phyloP scores from a whole-genome alignment of 306 rosid genomes.

The Castanea sativa region DNA sequence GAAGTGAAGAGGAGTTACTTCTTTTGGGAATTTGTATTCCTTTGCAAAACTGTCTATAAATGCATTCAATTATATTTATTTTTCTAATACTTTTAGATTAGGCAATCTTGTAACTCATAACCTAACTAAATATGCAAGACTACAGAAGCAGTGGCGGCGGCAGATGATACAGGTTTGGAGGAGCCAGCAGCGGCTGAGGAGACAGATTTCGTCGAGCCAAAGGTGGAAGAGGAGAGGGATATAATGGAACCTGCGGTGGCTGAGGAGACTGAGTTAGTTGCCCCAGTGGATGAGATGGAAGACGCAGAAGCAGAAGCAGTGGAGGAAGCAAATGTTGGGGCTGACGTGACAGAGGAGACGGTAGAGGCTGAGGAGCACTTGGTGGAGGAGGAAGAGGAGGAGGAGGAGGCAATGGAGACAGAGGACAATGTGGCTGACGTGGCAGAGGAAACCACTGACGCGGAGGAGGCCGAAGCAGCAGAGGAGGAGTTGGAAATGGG shows the following conservation, averaged over 20 bases:
- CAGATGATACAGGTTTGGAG: not conserved
- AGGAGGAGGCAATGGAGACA: constrained; percentile 19
- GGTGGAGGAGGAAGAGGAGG: constrained; percentile 3
- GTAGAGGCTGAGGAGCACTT: not conserved
- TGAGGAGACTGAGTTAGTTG: constrained; percentile 9
- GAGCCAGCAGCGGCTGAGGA: not conserved
- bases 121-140: no score
- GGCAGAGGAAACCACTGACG: constrained; percentile 22
- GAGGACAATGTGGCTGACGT: constrained; percentile 15
- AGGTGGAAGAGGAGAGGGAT: not conserved
- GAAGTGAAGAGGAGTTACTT: no score
- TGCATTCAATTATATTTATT: no score
- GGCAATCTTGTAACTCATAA: no score
- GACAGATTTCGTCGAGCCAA: not conserved
- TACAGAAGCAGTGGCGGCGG: not conserved
- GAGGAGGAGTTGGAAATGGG: constrained; percentile 29
- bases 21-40: no score
- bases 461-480: constrained; percentile 15
- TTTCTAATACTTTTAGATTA: no score
- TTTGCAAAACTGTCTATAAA: no score
- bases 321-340: not conserved
- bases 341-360: constrained; percentile 6
- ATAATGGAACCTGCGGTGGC: not conserved
- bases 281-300: constrained; percentile 15
- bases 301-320: constrained; percentile 2